Conservation (phyloP, 2,329 filamentous ascomycete species). For the Nemania sp. region DNA sequence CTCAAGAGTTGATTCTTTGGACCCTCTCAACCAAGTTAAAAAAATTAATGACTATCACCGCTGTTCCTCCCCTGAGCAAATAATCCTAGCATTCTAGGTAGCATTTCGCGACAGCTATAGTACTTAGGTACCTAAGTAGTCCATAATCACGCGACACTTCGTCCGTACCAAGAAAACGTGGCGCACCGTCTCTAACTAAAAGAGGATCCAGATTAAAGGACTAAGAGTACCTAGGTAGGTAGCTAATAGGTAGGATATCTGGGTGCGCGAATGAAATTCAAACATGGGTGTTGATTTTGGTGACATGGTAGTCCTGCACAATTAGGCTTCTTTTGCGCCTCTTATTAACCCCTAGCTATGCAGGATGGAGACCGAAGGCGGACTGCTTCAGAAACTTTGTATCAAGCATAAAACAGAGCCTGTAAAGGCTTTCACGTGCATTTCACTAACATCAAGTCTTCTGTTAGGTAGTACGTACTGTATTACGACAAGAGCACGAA, state of each 20-base stretch:
- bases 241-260: conserved; percentile 3
- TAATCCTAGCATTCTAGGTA: background rate
- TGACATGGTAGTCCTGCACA: background rate
- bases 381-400: background rate
- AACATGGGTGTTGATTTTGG: background rate
- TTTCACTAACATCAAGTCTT: background rate
- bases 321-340: conserved; percentile 2
- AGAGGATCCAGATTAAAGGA: conserved; percentile 1
- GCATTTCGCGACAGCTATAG: background rate
- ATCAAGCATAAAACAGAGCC: background rate
- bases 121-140: background rate
- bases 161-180: conserved; percentile 7
- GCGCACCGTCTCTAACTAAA: background rate
- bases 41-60: background rate
- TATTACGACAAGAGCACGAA: background rate
- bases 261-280: background rate
- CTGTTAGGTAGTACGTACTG: background rate
- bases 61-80: background rate
- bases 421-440: conserved; percentile 9
- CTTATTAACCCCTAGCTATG: background rate
- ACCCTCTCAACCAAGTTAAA: background rate
- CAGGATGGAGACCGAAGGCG: conserved; percentile 14
- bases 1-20: background rate
- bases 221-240: background rate
- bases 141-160: conserved; percentile 25